phyloP scores from a whole-genome alignment of 345 rosid species.

The Hypericum perforatum region DNA sequence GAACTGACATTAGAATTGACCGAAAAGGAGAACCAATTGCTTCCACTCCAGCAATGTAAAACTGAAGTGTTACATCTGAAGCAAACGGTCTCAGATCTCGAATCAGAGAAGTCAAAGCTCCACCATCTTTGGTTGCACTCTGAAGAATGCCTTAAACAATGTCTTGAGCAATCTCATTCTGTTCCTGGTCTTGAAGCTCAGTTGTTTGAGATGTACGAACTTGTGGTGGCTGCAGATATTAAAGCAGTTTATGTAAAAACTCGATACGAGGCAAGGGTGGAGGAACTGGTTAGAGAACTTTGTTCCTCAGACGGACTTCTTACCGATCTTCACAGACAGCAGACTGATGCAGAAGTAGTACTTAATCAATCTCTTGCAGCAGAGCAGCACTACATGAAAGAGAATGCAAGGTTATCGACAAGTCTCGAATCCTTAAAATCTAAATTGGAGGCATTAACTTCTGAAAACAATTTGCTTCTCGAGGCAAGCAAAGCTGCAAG shows the following conservation, averaged over 20 bases:
- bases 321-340: slow-evolving; percentile 44
- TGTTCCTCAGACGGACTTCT: slow-evolving; percentile 29
- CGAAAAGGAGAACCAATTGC: slow-evolving; percentile 38
- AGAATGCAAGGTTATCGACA: slow-evolving; percentile 40
- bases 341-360: slow-evolving; percentile 33
- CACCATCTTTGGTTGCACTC: slow-evolving; percentile 32
- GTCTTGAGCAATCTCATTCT: slow-evolving; percentile 35
- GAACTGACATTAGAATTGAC: slow-evolving; percentile 48
- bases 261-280: slow-evolving; percentile 40
- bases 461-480: slow-evolving; percentile 34
- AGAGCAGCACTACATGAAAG: slow-evolving; percentile 42
- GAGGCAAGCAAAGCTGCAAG: slow-evolving; percentile 23
- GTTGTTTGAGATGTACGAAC: slow-evolving; percentile 50
- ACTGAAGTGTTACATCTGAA: slow-evolving; percentile 47
- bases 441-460: slow-evolving; percentile 36
- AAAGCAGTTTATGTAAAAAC: slow-evolving; percentile 32
- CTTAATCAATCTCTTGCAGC: slow-evolving; percentile 44
- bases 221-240: slow-evolving; percentile 47
- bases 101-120: slow-evolving; percentile 46
- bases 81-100: slow-evolving; percentile 45
- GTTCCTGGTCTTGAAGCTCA: slow-evolving; percentile 43
- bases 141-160: slow-evolving; percentile 41
- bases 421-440: slow-evolving; percentile 37
- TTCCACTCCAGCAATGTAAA: slow-evolving; percentile 39
- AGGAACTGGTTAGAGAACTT: slow-evolving; percentile 39